Percentiles rank a stretch among this genome's conserved stretches.
These are phyloP conservation scores for Penstemon newberryi DNA, from an alignment of 257 asterid species.

Conservation along the genomic window DNA sequence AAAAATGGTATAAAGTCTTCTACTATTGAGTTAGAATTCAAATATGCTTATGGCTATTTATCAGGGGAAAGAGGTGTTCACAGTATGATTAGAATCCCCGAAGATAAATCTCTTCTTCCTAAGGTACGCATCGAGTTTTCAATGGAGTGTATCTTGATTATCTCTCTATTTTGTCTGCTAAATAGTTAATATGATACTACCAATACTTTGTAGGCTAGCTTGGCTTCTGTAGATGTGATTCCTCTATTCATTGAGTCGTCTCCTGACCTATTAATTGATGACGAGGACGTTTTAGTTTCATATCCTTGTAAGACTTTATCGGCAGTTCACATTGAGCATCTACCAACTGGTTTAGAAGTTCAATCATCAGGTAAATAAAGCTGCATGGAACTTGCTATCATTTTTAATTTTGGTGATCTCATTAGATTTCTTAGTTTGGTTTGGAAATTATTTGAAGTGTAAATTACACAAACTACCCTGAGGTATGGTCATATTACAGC, in stretches of 20 bases:
- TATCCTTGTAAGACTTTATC: constrained; percentile 37
- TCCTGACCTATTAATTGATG: constrained; percentile 51
- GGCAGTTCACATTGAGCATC: constrained; percentile 59
- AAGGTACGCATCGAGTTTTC: constrained; percentile 47
- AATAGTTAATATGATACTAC: background rate
- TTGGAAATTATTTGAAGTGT: background rate
- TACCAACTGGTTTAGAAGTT: constrained; percentile 67
- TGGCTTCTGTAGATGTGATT: constrained; percentile 69
- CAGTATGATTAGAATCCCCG: constrained; percentile 41
- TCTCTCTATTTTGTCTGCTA: background rate
- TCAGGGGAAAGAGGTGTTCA: constrained; percentile 81
- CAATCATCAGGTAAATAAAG: constrained; percentile 57
- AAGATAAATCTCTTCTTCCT: constrained; percentile 30
- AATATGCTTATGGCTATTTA: constrained; percentile 64
- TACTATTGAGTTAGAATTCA: constrained; percentile 71
- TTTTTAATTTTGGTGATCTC: background rate
- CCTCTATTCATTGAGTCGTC: constrained; percentile 77
- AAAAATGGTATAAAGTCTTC: constrained; percentile 49
- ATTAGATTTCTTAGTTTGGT: background rate
- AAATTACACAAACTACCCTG: no score
- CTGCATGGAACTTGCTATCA: background rate
- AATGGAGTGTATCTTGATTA: background rate
- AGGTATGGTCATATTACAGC: no score
- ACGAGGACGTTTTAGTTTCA: constrained; percentile 48
- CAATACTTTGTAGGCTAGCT: constrained; percentile 42